Evolutionary conservation across 2,329 filamentous ascomycete genomes (phyloP).

Genomic region (Dissoconium aciculare): DNA sequence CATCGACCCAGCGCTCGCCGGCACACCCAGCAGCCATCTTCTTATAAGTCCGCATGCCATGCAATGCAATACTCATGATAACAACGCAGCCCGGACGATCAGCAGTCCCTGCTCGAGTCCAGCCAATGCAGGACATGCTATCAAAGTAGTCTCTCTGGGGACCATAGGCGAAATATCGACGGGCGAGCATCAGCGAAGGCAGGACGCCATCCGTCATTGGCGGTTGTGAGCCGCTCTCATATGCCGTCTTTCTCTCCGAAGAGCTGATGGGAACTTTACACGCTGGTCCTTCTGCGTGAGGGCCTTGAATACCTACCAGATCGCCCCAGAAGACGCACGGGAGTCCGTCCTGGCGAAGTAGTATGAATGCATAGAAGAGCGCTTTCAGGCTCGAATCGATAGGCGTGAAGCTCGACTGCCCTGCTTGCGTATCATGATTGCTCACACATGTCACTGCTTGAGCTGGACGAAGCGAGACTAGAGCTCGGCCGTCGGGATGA

Average conservation of each 20-base stretch:
- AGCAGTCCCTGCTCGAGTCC: conserved; percentile 37
- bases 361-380: conserved; percentile 55
- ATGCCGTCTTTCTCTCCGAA: conserved; percentile 1
- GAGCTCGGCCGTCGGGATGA: conserved; percentile 7
- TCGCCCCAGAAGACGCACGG: conserved; percentile 60
- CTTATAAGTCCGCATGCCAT: conserved; percentile 25
- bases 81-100: conserved; percentile 24
- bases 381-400: conserved; percentile 55
- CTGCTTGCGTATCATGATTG: conserved; percentile 56
- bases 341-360: conserved; percentile 47
- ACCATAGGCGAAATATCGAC: conserved; percentile 53
- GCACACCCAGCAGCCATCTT: conserved; percentile 48
- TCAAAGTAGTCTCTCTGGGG: conserved; percentile 50
- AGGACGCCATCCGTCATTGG: conserved; percentile 32
- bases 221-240: conserved; percentile 33
- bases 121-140: conserved; percentile 45
- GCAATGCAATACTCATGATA: conserved; percentile 19
- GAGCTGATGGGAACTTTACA: conserved; percentile 8
- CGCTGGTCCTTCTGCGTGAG: conserved; percentile 36
- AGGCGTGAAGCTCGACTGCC: conserved; percentile 47
- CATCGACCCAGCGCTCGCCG: conserved; percentile 49
- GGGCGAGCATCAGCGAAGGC: conserved; percentile 44
- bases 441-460: conserved; percentile 44
- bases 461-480: conserved; percentile 13
- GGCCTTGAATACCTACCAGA: conserved; percentile 45